Percentiles rank a stretch among this genome's conserved stretches.
These are phyloP conservation scores for Scheffersomyces coipomensis DNA, from an alignment of 805 yeast species.

Conservation along the genomic window DNA sequence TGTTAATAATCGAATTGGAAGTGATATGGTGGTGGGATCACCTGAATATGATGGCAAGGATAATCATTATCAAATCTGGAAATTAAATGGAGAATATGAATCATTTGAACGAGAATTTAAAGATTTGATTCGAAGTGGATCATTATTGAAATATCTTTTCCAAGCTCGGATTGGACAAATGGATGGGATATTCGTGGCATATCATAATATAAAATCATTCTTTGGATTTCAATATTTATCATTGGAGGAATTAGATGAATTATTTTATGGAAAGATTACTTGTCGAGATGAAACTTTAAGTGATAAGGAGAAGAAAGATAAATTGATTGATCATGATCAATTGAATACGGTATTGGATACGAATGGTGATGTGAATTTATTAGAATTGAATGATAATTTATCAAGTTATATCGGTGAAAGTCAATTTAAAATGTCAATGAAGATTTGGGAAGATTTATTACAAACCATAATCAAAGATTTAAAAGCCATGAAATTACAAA, in stretches of 20 bases:
- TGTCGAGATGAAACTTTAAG: conserved; percentile 1
- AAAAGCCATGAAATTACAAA: conserved; percentile 3
- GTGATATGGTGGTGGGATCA: too few relatives aligned
- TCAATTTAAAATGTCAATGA: conserved; percentile 64
- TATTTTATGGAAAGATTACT: conserved; percentile 21
- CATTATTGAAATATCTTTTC: conserved; percentile 78
- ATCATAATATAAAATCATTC: conserved; percentile 75
- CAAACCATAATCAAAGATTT: conserved; percentile 26
- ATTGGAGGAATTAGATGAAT: conserved; percentile 62
- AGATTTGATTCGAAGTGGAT: conserved; percentile 70
- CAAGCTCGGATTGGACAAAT: conserved; percentile 94
- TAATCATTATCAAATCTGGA: conserved; percentile 67
- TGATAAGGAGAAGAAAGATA: neutral
- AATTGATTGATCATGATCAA: neutral
- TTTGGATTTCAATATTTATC: conserved; percentile 93
- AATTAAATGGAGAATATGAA: conserved; percentile 63
- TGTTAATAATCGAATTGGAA: too few relatives aligned
- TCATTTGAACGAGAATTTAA: conserved; percentile 79
- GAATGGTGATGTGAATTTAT: conserved; percentile 6
- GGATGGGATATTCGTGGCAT: conserved; percentile 95
- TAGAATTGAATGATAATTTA: conserved; percentile 29
- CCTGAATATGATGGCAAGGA: conserved; percentile 51
- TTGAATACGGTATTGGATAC: conserved; percentile 13
- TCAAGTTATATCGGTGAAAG: conserved; percentile 57
- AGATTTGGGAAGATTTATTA: conserved; percentile 42